phyloP scores from a whole-genome alignment of 768 basidiomycete species.

The Aureoboletus auriporus region DNA sequence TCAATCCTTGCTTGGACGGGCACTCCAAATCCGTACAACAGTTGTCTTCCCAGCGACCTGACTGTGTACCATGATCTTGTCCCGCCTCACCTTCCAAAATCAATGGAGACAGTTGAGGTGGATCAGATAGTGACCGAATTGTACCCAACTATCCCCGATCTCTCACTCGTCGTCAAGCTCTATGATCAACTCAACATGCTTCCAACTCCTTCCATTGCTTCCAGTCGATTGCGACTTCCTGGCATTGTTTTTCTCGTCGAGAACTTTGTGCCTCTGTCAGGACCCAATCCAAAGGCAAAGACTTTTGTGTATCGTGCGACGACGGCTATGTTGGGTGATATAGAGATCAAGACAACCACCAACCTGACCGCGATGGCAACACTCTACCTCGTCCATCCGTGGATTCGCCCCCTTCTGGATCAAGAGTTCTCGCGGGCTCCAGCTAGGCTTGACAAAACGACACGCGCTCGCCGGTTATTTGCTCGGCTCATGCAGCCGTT shows the following conservation, averaged over 20 bases:
- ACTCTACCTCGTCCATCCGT: not conserved
- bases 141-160: not conserved
- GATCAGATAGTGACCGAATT: not conserved
- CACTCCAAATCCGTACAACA: not conserved
- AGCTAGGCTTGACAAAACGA: too few species aligned
- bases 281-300: too few species aligned
- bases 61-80: too few species aligned
- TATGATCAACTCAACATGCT: not conserved
- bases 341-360: too few species aligned
- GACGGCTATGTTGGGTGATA: too few species aligned
- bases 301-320: too few species aligned
- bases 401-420: not conserved
- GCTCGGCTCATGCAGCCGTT: too few species aligned
- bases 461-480: too few species aligned
- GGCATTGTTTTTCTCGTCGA: too few species aligned
- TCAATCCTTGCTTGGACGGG: constrained; percentile 17
- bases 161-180: not conserved
- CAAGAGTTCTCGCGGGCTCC: not conserved
- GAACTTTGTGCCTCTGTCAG: too few species aligned
- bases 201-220: not conserved
- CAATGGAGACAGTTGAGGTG: not conserved
- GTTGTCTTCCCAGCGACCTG: too few species aligned
- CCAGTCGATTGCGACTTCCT: not conserved
- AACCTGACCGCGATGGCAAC: too few species aligned
- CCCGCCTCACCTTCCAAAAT: not conserved